Base-by-base conservation (phyloP, 257 asterid genomes). In the Solanum tarijense region DNA sequence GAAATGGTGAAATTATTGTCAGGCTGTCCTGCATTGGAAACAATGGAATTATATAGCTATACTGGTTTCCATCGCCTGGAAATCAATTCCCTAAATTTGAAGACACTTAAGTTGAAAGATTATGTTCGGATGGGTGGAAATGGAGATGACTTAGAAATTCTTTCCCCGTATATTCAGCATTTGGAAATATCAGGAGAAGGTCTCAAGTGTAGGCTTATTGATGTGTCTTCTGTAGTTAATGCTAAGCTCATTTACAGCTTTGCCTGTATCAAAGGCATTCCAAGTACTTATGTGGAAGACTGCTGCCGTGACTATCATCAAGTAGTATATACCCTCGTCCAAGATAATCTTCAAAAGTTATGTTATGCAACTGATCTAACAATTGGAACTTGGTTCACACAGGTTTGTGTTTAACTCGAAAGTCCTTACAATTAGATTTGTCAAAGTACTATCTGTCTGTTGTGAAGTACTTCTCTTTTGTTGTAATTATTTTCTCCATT, bases 71-170 rank as follows among this genome's bases (percentile, higher is more conserved):
- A 2, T 13, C 38, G n/a, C 38, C 23, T 69, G 38, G 10, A 69
- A 12, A 69, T 69, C 29, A 69, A 69, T 69, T 69, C 76, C 7
- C 34, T 0, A 69, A 69, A 69, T 13, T 29, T 69, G 3, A 69
- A 69, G 38, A 69, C 6, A 31, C n/a, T 71, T 9, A 31, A 7
- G 3, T 18, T 31, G 12, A 71, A 31, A 1, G n/a, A 60, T 60
- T 23, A 23, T 60, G 1, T 1, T 60, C 1, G 2, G 6, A 3
- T 0, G 3, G 9, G 0, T 60, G 1, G 10, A 3, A 9, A 21
- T 60, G 68, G 68, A 21, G 68, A 20, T 20, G 29, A 21, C n/a
- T 71, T 71, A 18, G 12, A 31, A 71, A 71, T 71, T 31, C 1
- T 31, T 32, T 13, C 25, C 78, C 25, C 25, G 0, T 31, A 14